Conservation (phyloP, 495 filamentous ascomycete species). For the Penicillium turbatum region DNA sequence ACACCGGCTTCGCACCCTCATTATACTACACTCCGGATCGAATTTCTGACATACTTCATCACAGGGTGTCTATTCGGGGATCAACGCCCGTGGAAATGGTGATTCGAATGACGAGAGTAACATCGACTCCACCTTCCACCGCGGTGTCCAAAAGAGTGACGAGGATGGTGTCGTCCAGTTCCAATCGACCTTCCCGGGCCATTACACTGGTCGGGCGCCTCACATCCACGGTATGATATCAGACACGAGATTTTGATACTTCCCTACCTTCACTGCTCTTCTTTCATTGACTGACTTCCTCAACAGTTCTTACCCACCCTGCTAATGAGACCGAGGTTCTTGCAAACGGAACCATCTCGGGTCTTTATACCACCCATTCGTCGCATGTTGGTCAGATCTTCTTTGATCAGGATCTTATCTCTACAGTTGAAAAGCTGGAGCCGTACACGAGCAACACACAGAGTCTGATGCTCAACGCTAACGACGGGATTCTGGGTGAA, state of each 20-base stretch:
- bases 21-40: background rate
- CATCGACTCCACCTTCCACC: conserved; percentile 47
- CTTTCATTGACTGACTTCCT: background rate
- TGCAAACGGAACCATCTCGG: conserved; percentile 31
- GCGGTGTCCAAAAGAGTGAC: conserved; percentile 50
- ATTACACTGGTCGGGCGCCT: conserved; percentile 43
- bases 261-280: background rate
- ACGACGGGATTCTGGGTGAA: conserved; percentile 47
- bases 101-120: conserved; percentile 31
- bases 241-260: background rate
- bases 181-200: conserved; percentile 51
- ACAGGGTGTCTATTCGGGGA: conserved; percentile 54
- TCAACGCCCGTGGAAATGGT: conserved; percentile 50
- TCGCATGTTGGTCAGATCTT: conserved; percentile 60
- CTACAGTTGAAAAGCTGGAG: conserved; percentile 38
- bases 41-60: background rate
- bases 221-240: conserved; percentile 33
- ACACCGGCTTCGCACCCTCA: background rate
- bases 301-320: conserved; percentile 35
- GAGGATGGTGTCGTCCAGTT: conserved; percentile 48
- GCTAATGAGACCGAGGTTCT: conserved; percentile 29
- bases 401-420: conserved; percentile 54
- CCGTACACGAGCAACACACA: conserved; percentile 57
- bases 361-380: conserved; percentile 25
- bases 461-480: conserved; percentile 45